Base-by-base conservation (phyloP, 768 basidiomycete species). In the Galerina marginata region DNA sequence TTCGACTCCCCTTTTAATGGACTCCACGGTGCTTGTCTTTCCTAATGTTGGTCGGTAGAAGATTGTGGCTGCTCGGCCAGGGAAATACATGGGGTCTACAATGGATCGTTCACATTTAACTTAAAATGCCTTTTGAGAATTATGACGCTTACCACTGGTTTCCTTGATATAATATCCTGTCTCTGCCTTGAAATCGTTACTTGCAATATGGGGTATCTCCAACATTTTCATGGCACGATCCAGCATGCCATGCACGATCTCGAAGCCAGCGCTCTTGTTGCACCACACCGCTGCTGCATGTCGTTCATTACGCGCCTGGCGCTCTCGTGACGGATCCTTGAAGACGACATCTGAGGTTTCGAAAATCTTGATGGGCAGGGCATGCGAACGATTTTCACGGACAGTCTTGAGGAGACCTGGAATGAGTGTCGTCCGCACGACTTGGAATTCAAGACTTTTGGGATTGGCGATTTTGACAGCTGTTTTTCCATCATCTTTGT, bases 221-320 rank as follows among this genome's bases (percentile, higher is more conserved):
- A 99, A 79, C 85, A 97, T 95, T 74, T 89, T 91, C 97, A 99
- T 99, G 39, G 93, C 85, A 51, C 96, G 83, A 76, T 99, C 95
- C 65, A 99, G 77, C 76, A 99, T 79, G 37, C 97, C 97, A 73
- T 99, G 97, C 10, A 96, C 89, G 61, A 96, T 85, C 79, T 99
- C 96, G 71, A 99, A 99, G 4, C 96, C 96, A 39, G 96, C 97
- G 12, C 90, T 93, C 78, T 93, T 93, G 75, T 96, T 96, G 76
- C 95, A 96, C 91, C 93, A 98, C 42, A 99, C 85, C 0, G 92
- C 96, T 0, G 88, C 95, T 0, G 95, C 90, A 65, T 93, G 89
- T 60, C 95, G 82, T 50, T 91, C 88, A 73, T 99, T 99, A 59
- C 91, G 84, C 54, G 94, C 86, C 73, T 95, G 91, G 44, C 92